Base-by-base conservation (phyloP, 257 asterid genomes). In the Eustoma russellianum region DNA sequence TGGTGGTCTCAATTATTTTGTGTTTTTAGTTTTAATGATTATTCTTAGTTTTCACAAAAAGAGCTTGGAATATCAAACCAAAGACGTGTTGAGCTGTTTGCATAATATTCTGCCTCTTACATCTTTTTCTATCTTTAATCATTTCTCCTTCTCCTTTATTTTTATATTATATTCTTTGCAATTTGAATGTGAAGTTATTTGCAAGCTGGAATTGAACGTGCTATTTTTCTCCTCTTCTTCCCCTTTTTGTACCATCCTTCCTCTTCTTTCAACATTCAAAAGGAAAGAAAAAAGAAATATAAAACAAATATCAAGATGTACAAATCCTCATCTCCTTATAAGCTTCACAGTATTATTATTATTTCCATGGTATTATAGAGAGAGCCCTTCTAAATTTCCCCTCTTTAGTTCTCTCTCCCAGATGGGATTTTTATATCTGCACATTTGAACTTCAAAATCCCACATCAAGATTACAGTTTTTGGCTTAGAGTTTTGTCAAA, bases 61-160 rank as follows among this genome's bases (percentile, higher is more conserved):
- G 52, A 24, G 51, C 33, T 17, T 51, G 72, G 71, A 74, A 77
- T 24, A 24, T 60, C 67, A 63, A 62, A 70, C 70, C 70, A 71
- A 67, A 71, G 70, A 74, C 80, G 80, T 74, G 87, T 72, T 74
- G 82, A 67, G 79, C 80, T 79, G 85, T 79, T 70, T 58, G 74
- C 79, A 38, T 64, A 33, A 18, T 28, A 51, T 11, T 41, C 54
- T 43, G 55, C 53, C 55, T 53, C 57, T 46, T 40, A 24, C 46
- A 43, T 56, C 59, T 4, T 48, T 35, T 57, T 33, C 65, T 35
- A 50, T 40, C 55, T 51, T 60, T 17, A 45, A 41, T 44, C 2
- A 24, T 24, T 24, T 24, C 30, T 24, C 30, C 40, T 52, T 35
- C 49, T n/a, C 7, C 40, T 13, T 46, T 30, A 11, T 4, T 17